Evolutionary conservation across 2,329 filamentous ascomycete genomes (phyloP), one percentile per base, ranked within the genome.

Genomic region (Chaetomiaceae sp.): DNA sequence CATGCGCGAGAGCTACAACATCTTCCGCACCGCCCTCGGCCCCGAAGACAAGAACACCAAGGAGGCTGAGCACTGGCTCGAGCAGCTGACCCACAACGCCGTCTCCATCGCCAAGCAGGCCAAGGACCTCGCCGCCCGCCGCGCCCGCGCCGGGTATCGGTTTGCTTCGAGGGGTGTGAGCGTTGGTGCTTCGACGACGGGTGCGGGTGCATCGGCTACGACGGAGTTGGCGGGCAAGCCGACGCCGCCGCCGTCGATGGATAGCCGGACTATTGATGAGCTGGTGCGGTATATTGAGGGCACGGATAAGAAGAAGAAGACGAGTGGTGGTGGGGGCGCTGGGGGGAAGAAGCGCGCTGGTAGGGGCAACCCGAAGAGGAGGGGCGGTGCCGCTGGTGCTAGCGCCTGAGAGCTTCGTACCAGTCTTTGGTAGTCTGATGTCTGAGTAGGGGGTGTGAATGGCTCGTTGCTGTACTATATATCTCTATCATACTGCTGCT

Each of bases 1-100:
- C 68, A 99, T 99, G 94, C 88, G 91, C 56, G 91, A 96, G 71
- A 94, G 91, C 42, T 96, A 91, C 77, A 96, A 88, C 72, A 95
- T 96, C 68, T 99, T 99, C 84, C 83, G 91, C 59, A 76, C 78
- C 54, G 84, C 94, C 66, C 85, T 99, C 5, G 94, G 94, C 25
- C 77, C 91, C 1, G 85, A 95, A 36, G 91, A 97, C 71, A 90
- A 91, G 71, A 97, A 99, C 76, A 99, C 94, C 59, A 96, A 96
- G 76, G 94, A 99, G 70, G 92, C 94, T 2, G 91, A 96, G 75
- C 89, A 83, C 66, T 99, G 94, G 94, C 82, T 97, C 22, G 90
- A 96, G 72, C 91, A 96, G 71, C 82, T 99, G 55, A 97, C 92
- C 0, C 89, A 95, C 71, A 96, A 95, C 65, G 94, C 94, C 40